These are phyloP conservation scores for Rubroshorea leprosula DNA, from an alignment of 345 rosid genomes.

Conservation along the genomic window DNA sequence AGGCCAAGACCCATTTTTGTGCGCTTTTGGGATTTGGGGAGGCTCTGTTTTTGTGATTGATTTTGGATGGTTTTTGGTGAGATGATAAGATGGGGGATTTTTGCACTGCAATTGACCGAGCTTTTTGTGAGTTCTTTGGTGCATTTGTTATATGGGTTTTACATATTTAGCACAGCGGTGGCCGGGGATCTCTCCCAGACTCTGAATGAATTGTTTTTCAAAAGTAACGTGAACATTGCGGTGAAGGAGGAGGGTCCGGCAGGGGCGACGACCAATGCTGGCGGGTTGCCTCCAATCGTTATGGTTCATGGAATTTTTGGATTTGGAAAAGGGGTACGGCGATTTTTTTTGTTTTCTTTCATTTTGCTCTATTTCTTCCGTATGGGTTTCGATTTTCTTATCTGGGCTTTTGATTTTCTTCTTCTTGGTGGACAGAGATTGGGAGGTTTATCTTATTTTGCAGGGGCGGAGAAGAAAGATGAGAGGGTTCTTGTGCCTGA, in stretches of 20 bases:
- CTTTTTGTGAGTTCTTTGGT: slow-evolving; percentile 64
- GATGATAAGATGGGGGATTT: slow-evolving; percentile 65
- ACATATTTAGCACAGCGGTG: slow-evolving; percentile 82
- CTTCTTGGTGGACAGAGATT: slow-evolving; percentile 41
- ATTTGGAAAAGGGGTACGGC: slow-evolving; percentile 88
- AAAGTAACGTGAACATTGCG: slow-evolving; percentile 36
- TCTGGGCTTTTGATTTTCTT: slow-evolving; percentile 12
- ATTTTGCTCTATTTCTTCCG: not conserved
- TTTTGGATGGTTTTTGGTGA: slow-evolving; percentile 6
- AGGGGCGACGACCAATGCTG: slow-evolving; percentile 16
- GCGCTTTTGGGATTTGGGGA: slow-evolving; percentile 9
- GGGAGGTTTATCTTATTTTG: slow-evolving; percentile 93
- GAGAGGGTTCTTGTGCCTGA: slow-evolving; percentile 96
- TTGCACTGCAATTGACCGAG: slow-evolving; percentile 71
- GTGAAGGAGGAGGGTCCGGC: slow-evolving; percentile 29
- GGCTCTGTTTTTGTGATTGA: slow-evolving; percentile 21
- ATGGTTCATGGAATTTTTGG: slow-evolving; percentile 97
- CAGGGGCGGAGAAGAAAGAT: slow-evolving; percentile 95
- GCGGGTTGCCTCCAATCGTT: slow-evolving; percentile 77
- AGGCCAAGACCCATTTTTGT: not conserved
- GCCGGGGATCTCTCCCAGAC: slow-evolving; percentile 75
- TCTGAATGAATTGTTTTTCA: slow-evolving; percentile 47
- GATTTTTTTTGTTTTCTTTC: not conserved
- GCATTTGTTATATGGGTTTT: slow-evolving; percentile 73
- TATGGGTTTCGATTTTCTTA: slow-evolving; percentile 1